phyloP scores from a whole-genome alignment of 805 yeast genomes.

The Isabelozyma pseudorhagii region DNA sequence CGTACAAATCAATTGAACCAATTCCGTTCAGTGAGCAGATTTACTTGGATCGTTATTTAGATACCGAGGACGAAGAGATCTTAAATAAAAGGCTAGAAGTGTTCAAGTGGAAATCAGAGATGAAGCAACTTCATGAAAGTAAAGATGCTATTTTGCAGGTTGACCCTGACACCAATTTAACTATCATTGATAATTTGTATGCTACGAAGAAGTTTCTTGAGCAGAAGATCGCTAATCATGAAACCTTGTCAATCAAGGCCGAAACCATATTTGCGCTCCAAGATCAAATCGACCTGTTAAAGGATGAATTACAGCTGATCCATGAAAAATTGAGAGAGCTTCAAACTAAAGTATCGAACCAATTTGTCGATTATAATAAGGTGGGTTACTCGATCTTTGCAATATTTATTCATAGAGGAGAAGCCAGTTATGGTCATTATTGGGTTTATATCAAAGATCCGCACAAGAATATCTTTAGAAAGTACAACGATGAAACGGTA shows the following conservation, averaged over 20 bases:
- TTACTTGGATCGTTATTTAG: slow-evolving; percentile 85
- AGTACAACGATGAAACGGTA: slow-evolving; percentile 95
- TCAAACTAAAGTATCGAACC: slow-evolving; percentile 49
- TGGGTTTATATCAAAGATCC: slow-evolving; percentile 92
- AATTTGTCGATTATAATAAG: slow-evolving; percentile 57
- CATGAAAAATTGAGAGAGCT: slow-evolving; percentile 43
- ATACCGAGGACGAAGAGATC: slow-evolving; percentile 58
- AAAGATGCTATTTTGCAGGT: slow-evolving; percentile 40
- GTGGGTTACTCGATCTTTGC: slow-evolving; percentile 86
- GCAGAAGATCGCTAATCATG: slow-evolving; percentile 36
- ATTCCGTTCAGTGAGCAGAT: slow-evolving; percentile 74
- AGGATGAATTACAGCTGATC: slow-evolving; percentile 41
- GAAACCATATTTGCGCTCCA: slow-evolving; percentile 49
- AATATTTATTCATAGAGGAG: slow-evolving; percentile 91
- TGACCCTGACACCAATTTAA: slow-evolving; percentile 34
- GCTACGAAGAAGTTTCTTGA: slow-evolving; percentile 58
- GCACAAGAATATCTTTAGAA: slow-evolving; percentile 64
- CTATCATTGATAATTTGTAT: slow-evolving; percentile 41
- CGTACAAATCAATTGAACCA: slow-evolving; percentile 80
- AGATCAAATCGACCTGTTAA: slow-evolving; percentile 44
- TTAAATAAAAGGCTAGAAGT: slow-evolving; percentile 54
- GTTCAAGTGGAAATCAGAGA: slow-evolving; percentile 58
- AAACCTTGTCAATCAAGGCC: slow-evolving; percentile 32
- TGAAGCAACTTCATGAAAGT: slow-evolving; percentile 41
- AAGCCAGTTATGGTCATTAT: slow-evolving; percentile 94